Evolutionary conservation across 495 filamentous ascomycete species (phyloP), one percentile per base, ranked within the genome.

Genomic region (Neurospora hispaniola): DNA sequence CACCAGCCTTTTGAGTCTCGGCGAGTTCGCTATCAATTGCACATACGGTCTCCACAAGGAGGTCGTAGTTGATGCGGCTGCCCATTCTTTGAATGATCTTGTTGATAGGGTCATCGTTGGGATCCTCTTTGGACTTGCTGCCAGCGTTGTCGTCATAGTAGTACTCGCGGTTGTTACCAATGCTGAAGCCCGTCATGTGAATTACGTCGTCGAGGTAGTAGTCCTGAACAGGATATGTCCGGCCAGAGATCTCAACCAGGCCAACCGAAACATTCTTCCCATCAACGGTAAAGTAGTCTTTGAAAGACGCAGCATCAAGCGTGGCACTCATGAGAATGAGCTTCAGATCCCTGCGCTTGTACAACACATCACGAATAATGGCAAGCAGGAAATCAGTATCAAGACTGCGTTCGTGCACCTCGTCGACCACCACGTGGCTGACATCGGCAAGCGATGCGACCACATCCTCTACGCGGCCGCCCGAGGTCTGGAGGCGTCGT

Each of bases 301-400:
- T 89, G 80, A 98, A 99, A 5, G 94, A 89, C 4, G 88, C 86
- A 11, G 96, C 94, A 81, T 99, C 96, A 4, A 99, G 88, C 8
- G 96, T 99, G 14, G 96, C 96, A 79, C 93, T 97, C 96, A 99
- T 99, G n/a, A 99, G 85, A 44, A 99, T 90, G 48, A 99, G 89
- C 81, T 94, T 97, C 9, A 99, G 82, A 73, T 98, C 94, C 73
- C 89, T 89, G 69, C 93, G 88, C 74, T 86, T 84, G 62, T 86
- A 87, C 48, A 98, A 79, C 59, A 98, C 92, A 78, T 97, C 91
- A 72, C 92, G 89, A n/a, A 98, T 83, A 35, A 99, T 87, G 44
- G 94, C 93, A 44, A 99, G 82, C 8, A 99, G 86, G 79, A 99
- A 97, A 79, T 99, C 96, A 1, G 94, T 98, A 77, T 99, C 96